Evolutionary conservation across 2,329 filamentous ascomycete genomes (phyloP).

Genomic region (Botrytis tulipae): DNA sequence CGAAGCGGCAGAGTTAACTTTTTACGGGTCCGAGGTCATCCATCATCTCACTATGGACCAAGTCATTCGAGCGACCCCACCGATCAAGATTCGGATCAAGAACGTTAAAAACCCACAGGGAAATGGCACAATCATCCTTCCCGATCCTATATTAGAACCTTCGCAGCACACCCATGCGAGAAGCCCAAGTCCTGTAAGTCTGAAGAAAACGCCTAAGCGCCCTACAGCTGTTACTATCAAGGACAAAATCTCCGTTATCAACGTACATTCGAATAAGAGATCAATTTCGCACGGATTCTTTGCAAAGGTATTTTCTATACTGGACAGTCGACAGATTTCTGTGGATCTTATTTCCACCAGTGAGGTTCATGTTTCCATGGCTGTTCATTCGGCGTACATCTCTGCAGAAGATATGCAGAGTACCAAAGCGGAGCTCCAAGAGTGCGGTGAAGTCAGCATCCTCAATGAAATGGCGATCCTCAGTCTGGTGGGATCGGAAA

Average conservation of each 20-base stretch:
- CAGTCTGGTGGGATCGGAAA: constrained; percentile 88
- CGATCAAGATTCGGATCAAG: constrained; percentile 85
- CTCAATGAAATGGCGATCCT: constrained; percentile 92
- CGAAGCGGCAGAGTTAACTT: constrained; percentile 93
- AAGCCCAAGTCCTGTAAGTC: constrained; percentile 45
- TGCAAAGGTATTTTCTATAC: constrained; percentile 86
- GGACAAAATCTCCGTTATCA: constrained; percentile 93
- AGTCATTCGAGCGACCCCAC: constrained; percentile 73
- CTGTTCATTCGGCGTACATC: constrained; percentile 77
- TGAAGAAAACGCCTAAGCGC: constrained; percentile 62
- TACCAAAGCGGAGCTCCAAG: constrained; percentile 69
- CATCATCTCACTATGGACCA: constrained; percentile 99
- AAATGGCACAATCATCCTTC: constrained; percentile 77
- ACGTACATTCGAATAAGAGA: constrained; percentile 96
- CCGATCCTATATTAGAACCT: constrained; percentile 59
- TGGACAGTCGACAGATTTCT: constrained; percentile 81
- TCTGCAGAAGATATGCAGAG: constrained; percentile 61
- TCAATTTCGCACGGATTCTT: constrained; percentile 96
- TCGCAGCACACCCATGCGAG: constrained; percentile 53
- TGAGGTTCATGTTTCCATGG: constrained; percentile 97
- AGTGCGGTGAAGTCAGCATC: constrained; percentile 87
- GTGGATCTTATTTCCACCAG: constrained; percentile 96
- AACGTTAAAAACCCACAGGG: constrained; percentile 85
- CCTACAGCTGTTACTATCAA: constrained; percentile 96
- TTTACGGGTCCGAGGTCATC: constrained; percentile 93